Percentiles rank a stretch among this genome's conserved stretches.
These are phyloP conservation scores for Cyanodermella asteris DNA, from an alignment of 2,329 filamentous ascomycete genomes.

Conservation along the genomic window DNA sequence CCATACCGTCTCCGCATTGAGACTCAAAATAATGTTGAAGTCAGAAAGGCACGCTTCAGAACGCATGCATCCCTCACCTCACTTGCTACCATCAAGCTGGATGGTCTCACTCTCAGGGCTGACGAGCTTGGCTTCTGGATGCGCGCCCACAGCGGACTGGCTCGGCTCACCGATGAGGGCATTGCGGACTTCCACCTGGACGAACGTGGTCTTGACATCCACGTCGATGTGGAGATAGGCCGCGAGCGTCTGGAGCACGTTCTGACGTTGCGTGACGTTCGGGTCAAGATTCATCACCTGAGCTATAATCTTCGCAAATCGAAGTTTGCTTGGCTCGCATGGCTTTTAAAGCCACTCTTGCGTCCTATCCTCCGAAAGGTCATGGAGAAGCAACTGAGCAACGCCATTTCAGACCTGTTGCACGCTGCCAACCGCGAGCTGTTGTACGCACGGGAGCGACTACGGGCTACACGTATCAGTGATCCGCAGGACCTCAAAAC, in stretches of 20 bases:
- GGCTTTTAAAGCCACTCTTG: slow-evolving; percentile 66
- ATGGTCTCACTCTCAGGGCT: slow-evolving; percentile 64
- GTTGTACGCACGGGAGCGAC: slow-evolving; percentile 63
- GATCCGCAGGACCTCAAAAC: slow-evolving; percentile 60
- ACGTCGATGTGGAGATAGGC: slow-evolving; percentile 64
- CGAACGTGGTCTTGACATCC: slow-evolving; percentile 67
- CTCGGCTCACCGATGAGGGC: slow-evolving; percentile 60
- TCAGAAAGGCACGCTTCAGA: slow-evolving; percentile 52
- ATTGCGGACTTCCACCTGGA: slow-evolving; percentile 73
- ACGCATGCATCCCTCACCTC: slow-evolving; percentile 49
- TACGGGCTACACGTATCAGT: slow-evolving; percentile 67
- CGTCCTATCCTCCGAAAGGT: slow-evolving; percentile 59
- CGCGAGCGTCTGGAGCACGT: slow-evolving; percentile 62
- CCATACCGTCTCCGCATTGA: slow-evolving; percentile 64
- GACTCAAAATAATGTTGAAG: slow-evolving; percentile 68
- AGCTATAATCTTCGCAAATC: slow-evolving; percentile 55
- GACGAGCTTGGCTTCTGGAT: slow-evolving; percentile 83
- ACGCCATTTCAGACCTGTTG: slow-evolving; percentile 46
- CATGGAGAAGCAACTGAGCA: slow-evolving; percentile 56
- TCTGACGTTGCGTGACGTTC: slow-evolving; percentile 51
- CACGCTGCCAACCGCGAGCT: slow-evolving; percentile 65
- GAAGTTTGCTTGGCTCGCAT: slow-evolving; percentile 56
- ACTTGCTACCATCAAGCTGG: slow-evolving; percentile 53
- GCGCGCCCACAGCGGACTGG: slow-evolving; percentile 51
- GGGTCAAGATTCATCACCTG: slow-evolving; percentile 69